phyloP scores from a whole-genome alignment of 768 basidiomycete species.

The Cystobasidium ongulense region DNA sequence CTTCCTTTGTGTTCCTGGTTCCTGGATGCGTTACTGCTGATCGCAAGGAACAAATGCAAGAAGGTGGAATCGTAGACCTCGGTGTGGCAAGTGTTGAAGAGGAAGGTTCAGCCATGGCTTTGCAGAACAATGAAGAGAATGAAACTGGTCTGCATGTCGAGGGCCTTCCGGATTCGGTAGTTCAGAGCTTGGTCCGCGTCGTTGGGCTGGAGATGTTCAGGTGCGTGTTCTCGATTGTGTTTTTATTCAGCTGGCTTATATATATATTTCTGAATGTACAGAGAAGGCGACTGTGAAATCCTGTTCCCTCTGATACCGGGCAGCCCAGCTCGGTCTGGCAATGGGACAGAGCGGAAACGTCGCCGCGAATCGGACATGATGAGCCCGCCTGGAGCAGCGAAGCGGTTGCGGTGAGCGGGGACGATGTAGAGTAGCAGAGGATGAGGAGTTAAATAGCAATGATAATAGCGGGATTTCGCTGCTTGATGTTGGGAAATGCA shows the following conservation, averaged over 20 bases:
- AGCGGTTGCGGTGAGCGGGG: neutral
- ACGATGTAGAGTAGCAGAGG: neutral
- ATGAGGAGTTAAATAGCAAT: neutral
- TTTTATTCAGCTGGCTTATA: neutral
- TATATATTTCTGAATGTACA: neutral
- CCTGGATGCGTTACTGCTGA: slow-evolving; percentile 25
- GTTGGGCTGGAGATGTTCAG: slow-evolving; percentile 25
- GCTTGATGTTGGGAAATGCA: no score
- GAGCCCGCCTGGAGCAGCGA: neutral
- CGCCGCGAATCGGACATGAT: slow-evolving; percentile 19
- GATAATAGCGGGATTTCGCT: neutral
- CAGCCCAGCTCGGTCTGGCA: neutral
- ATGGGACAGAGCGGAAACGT: slow-evolving; percentile 13
- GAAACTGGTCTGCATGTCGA: neutral
- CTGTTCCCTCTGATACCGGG: slow-evolving; percentile 13
- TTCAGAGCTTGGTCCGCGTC: slow-evolving; percentile 14
- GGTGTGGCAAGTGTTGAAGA: slow-evolving; percentile 24
- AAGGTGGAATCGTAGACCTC: slow-evolving; percentile 16
- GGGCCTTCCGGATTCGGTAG: slow-evolving; percentile 7
- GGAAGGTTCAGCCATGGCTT: slow-evolving; percentile 8
- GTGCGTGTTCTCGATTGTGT: neutral
- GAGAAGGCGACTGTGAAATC: slow-evolving; percentile 26
- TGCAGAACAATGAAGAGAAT: neutral
- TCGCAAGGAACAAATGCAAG: slow-evolving; percentile 17
- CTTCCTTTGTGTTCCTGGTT: slow-evolving; percentile 19